These are phyloP conservation scores for Sutorius eximius DNA, from an alignment of 1,284 basidiomycete species.

Conservation along the genomic window DNA sequence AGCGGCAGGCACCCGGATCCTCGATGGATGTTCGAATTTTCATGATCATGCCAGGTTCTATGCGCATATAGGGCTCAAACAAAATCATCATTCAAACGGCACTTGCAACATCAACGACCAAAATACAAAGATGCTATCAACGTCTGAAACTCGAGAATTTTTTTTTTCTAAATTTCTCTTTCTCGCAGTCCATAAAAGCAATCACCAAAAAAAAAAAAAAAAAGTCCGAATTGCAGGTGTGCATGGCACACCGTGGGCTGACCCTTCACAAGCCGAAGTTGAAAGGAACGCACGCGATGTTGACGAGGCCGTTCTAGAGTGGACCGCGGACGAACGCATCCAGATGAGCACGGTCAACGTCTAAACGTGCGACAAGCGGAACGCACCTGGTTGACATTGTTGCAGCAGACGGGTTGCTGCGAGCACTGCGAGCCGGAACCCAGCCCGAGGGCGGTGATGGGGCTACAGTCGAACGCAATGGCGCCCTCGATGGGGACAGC, in stretches of 20 bases:
- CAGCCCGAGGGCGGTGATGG: neutral
- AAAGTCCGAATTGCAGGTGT: neutral
- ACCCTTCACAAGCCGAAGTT: neutral
- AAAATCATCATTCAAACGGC: neutral
- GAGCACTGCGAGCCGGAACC: neutral
- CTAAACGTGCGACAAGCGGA: neutral
- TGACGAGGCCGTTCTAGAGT: slow-evolving; percentile 12
- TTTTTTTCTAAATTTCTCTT: neutral
- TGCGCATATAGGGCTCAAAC: neutral
- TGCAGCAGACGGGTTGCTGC: slow-evolving; percentile 14
- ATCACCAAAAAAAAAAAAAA: neutral
- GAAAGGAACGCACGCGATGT: slow-evolving; percentile 10
- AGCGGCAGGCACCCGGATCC: too few species aligned
- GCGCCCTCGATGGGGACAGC: neutral
- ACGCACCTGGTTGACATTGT: slow-evolving; percentile 1
- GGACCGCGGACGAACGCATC: neutral
- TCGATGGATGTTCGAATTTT: neutral
- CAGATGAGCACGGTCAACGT: too few species aligned
- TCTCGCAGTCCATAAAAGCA: neutral
- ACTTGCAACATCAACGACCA: neutral
- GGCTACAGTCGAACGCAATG: neutral
- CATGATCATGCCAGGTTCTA: too few species aligned
- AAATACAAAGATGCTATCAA: neutral
- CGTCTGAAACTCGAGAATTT: neutral
- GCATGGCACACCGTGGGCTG: neutral